Base-by-base conservation (phyloP, 768 basidiomycete genomes). In the Porphyrellus cyaneotinctus region DNA sequence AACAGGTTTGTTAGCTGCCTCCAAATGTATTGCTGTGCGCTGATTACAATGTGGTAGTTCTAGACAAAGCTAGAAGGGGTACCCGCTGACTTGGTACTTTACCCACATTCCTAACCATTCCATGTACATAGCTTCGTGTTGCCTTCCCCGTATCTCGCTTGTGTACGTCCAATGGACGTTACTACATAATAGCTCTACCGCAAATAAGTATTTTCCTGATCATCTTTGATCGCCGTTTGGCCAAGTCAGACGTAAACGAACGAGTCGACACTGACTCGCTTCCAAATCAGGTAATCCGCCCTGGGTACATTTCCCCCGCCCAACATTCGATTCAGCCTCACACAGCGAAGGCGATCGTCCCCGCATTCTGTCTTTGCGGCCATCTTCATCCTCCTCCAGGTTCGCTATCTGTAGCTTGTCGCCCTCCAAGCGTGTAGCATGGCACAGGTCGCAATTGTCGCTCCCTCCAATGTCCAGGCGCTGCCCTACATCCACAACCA, bases 1-100 rank as follows among this genome's bases (percentile, higher is more conserved):
- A 37, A 75, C 70, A 58, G 77, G 95, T 95, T 41, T 52, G 82
- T 73, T 51, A 1, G 17, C 13, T 32, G 33, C 30, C 11, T 15
- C 26, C 0, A 13, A 18, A 5, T 22, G 23, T 1, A 14, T n/a
- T 39, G 17, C 30, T 7, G 24, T 43, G 7, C 38, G 43, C 51
- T 65, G 43, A 67, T 43, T 18, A n/a, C n/a, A n/a, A n/a, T 10
- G 22, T 23, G 14, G 14, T 33, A 66, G 64, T 68, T 18, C 49
- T 51, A 17, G 14, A 18, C n/a, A 68, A 62, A 47, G 64, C 31
- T 17, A 49, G 6, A 6, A 33, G 15, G 42, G 0, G 3, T 30
- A 1, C 56, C 41, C 65, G 60, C 33, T 66, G 52, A 69, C 47
- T 49, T 42, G 30, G 53, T 59, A 59, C 56, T 48, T 42, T 17